These are phyloP conservation scores for Neurospora sublineolata DNA, from an alignment of 495 filamentous ascomycete genomes.

Conservation along the genomic window DNA sequence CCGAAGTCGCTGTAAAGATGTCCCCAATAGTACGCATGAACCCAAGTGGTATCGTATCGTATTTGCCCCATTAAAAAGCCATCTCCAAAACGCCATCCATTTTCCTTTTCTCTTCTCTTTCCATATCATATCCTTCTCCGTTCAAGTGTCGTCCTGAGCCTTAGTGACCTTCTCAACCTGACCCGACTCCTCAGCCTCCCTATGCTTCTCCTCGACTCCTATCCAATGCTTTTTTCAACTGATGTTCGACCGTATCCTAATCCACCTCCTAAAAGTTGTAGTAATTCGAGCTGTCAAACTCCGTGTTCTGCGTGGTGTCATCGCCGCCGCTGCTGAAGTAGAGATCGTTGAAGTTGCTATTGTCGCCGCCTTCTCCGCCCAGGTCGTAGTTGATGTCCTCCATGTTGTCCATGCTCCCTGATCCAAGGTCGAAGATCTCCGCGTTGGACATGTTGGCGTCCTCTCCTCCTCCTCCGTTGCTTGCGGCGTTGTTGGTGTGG, in stretches of 20 bases:
- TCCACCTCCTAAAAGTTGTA: constrained; percentile 11
- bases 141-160: background rate
- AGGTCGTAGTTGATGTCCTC: constrained; percentile 23
- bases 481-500: background rate
- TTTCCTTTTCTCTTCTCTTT: background rate
- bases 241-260: background rate
- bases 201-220: background rate
- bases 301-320: constrained; percentile 18
- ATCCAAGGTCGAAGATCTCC: constrained; percentile 28
- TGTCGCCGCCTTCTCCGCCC: constrained; percentile 21
- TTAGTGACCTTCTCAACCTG: background rate
- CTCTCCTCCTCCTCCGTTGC: constrained; percentile 2
- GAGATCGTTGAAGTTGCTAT: constrained; percentile 30
- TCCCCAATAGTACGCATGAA: background rate
- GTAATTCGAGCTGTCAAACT: constrained; percentile 23
- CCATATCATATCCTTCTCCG: background rate
- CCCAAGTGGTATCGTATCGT: background rate
- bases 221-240: background rate
- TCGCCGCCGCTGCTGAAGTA: constrained; percentile 20
- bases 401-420: constrained; percentile 23
- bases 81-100: background rate
- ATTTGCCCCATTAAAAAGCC: background rate
- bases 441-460: constrained; percentile 11
- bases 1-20: background rate
- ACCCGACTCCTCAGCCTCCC: background rate